phyloP scores from a whole-genome alignment of 495 filamentous ascomycete species.

The Tuber borchii region DNA sequence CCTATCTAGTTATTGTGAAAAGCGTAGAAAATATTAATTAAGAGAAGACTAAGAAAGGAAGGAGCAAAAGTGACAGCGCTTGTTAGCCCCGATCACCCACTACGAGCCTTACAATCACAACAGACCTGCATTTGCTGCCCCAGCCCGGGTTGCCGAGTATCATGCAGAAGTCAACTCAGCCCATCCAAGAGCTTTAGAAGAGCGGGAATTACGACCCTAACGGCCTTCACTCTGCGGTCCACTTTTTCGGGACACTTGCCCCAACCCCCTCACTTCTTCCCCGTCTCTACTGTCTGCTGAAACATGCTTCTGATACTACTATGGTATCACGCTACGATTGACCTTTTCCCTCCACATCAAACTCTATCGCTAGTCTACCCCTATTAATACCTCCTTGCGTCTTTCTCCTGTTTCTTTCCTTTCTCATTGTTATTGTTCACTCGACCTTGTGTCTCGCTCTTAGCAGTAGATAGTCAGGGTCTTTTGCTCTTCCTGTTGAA shows the following conservation, averaged over 20 bases:
- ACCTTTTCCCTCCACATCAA: too few species aligned
- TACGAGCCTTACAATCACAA: not conserved
- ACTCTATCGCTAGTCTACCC: too few species aligned
- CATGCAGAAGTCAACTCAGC: not conserved
- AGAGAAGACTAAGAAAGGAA: not conserved
- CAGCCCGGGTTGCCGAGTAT: not conserved
- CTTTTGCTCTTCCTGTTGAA: too few species aligned
- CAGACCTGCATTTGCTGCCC: not conserved
- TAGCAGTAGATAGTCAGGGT: too few species aligned
- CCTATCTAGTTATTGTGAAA: not conserved
- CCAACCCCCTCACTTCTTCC: not conserved
- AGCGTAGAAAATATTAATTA: not conserved
- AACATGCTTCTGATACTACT: too few species aligned
- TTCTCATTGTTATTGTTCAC: too few species aligned
- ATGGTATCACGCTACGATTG: too few species aligned
- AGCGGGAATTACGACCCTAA: not conserved
- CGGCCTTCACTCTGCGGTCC: not conserved
- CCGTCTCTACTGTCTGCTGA: not conserved
- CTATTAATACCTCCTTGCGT: too few species aligned
- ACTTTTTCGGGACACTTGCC: not conserved
- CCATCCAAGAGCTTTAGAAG: not conserved
- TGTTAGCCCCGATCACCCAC: not conserved
- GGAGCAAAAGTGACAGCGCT: not conserved
- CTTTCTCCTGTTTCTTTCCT: too few species aligned
- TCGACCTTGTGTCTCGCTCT: too few species aligned